These are phyloP conservation scores for Telopea speciosissima DNA, from an alignment of 177 flowering plant genomes.

Conservation along the genomic window DNA sequence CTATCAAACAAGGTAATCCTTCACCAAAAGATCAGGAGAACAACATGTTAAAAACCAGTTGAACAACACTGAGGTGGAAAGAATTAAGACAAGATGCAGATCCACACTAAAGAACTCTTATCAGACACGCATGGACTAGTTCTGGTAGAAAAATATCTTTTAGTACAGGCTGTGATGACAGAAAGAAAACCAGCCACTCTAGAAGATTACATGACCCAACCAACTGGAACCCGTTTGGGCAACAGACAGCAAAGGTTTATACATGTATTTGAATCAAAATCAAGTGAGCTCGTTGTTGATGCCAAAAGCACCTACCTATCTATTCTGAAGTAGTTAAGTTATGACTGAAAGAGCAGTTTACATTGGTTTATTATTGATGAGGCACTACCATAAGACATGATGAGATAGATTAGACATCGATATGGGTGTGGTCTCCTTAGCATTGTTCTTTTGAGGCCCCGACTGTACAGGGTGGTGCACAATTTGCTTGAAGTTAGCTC, in stretches of 20 bases:
- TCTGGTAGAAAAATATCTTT: neutral
- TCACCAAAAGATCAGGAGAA: neutral
- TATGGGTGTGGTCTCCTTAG: too few relatives aligned
- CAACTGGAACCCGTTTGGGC: neutral
- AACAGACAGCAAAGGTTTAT: neutral
- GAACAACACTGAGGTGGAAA: neutral
- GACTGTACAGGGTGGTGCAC: too few relatives aligned
- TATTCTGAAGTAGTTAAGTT: neutral
- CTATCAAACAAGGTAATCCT: neutral
- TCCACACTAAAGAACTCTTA: neutral
- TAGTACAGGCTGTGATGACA: neutral
- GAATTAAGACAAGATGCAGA: neutral
- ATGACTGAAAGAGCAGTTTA: neutral
- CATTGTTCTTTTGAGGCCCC: too few relatives aligned
- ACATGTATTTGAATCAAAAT: neutral
- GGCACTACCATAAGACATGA: too few relatives aligned
- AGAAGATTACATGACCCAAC: neutral
- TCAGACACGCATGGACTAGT: neutral
- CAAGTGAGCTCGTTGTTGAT: neutral
- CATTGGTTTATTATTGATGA: neutral
- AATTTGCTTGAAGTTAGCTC: too few relatives aligned
- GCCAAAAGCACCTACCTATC: neutral
- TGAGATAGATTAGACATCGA: too few relatives aligned
- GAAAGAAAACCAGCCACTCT: neutral
- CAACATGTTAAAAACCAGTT: too few relatives aligned